Evolutionary conservation across 2,329 filamentous ascomycete species (phyloP).

Genomic region (Blastomyces percursus): DNA sequence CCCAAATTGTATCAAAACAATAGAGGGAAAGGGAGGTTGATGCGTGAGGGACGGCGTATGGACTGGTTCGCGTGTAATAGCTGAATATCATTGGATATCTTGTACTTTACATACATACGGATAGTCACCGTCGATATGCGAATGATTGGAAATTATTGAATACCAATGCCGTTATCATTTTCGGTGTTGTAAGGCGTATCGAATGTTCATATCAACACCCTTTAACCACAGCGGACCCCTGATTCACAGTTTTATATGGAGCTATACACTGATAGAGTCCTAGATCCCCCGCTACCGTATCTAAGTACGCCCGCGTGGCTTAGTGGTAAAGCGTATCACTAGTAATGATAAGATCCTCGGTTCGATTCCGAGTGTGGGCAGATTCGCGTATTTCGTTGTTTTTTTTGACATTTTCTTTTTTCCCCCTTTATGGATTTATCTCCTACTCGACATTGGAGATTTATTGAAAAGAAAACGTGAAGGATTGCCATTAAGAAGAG

Average conservation of each 20-base stretch:
- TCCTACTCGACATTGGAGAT: not conserved
- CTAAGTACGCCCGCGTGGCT: constrained; percentile 10
- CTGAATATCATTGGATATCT: not conserved
- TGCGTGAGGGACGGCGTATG: not conserved
- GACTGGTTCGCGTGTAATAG: not conserved
- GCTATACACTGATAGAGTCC: too few relatives aligned
- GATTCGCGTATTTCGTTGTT: not conserved
- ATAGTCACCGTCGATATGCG: not conserved
- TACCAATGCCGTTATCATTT: not conserved
- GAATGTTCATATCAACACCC: too few relatives aligned
- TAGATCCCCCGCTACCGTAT: not conserved
- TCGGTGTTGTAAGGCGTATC: too few relatives aligned
- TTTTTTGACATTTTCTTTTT: constrained; percentile 9
- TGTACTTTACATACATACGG: not conserved
- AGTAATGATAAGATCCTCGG: constrained; percentile 14
- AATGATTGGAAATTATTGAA: not conserved
- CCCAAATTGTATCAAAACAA: not conserved
- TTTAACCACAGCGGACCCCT: too few relatives aligned
- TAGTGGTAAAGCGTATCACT: constrained; percentile 14
- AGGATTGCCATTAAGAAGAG: too few relatives aligned
- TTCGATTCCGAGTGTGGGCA: constrained; percentile 14
- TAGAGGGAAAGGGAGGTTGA: not conserved
- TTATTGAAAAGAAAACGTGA: not conserved
- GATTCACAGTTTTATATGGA: too few relatives aligned
- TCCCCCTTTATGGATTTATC: not conserved